Base-by-base conservation (phyloP, 1,284 basidiomycete genomes). In the Filobasidium uniguttulatum region DNA sequence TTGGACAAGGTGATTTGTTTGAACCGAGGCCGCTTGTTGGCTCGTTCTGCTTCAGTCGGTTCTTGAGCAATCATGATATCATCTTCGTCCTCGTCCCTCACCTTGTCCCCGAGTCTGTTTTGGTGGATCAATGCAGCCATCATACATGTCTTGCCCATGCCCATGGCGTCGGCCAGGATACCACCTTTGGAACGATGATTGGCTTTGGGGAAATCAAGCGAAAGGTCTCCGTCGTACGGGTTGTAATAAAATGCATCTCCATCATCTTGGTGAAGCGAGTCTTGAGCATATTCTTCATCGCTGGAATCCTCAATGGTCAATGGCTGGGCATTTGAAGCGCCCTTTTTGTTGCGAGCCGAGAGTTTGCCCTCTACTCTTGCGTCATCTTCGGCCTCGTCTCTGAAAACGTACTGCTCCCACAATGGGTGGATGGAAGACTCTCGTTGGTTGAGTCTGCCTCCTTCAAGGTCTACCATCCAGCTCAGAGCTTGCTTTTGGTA, bases 121-220 rank as follows among this genome's bases (percentile, higher is more conserved):
- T 80, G 80, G 58, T 94, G 89, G 23, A 97, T 83, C 33, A 97
- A 76, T 10, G 88, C 81, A 1, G 90, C 85, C 46, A 96, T 72
- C 88, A 94, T 93, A 61, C 93, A 68, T 5, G 93, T 96, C 71
- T 98, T 98, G 3, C 93, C 93, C 80, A 97, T 86, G 8, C 91
- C 69, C 69, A 71, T 71, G 0, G 66, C 62, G 46, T 71, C 69
- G 0, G 69, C 69, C 17, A 71, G 50, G 20, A 71, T 70, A 7
- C 69, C 69, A 5, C 91, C 91, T 58, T 78, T 77, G 46, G 85
- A 82, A 52, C 78, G 81, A 43, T 79, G 77, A 60, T 89, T 82
- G 0, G 85, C 80, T 56, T 75, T 81, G 0, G 91, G 93, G 57
- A 96, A 91, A 15, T 82, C 75, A 26, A 96, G 71, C 58, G 82